Conservation (phyloP, 78 protist species). For the Anaeramoeba ignava region DNA sequence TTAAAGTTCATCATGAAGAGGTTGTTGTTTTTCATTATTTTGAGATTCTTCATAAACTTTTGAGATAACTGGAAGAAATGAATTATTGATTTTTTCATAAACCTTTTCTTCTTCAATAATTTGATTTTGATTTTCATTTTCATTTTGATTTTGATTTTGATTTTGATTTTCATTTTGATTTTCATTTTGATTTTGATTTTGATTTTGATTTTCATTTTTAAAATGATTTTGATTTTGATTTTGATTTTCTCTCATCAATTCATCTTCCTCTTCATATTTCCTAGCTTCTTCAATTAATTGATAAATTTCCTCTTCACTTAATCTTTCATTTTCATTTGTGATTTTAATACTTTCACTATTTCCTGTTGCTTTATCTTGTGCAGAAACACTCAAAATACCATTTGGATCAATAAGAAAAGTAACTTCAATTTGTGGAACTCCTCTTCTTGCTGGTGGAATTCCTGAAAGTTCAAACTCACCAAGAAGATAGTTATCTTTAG, state of each 20-base stretch:
- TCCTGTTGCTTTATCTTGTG: conserved; percentile 82
- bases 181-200: too few species aligned
- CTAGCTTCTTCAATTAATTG: conserved; percentile 82
- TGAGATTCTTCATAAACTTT: too few species aligned
- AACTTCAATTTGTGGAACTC: conserved; percentile 76
- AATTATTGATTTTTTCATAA: too few species aligned
- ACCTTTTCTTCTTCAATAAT: too few species aligned
- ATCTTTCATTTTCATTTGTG: conserved; percentile 48
- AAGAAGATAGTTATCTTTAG: conserved; percentile 83
- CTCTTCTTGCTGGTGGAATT: conserved; percentile 35
- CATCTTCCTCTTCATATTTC: conserved; percentile 72
- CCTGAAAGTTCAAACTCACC: conserved; percentile 74
- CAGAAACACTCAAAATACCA: conserved; percentile 85
- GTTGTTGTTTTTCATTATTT: too few species aligned
- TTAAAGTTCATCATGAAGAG: too few species aligned
- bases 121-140: too few species aligned
- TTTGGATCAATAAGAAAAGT: conserved; percentile 75
- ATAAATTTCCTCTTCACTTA: conserved; percentile 74
- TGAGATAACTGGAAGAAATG: too few species aligned
- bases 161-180: too few species aligned
- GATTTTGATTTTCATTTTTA: too few species aligned
- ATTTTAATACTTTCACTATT: conserved; percentile 57
- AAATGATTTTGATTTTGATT: too few species aligned
- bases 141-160: too few species aligned
- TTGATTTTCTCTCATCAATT: conserved; percentile 12